Evolutionary conservation across 768 basidiomycete species (phyloP).

Genomic region (Tylopilus felleus): DNA sequence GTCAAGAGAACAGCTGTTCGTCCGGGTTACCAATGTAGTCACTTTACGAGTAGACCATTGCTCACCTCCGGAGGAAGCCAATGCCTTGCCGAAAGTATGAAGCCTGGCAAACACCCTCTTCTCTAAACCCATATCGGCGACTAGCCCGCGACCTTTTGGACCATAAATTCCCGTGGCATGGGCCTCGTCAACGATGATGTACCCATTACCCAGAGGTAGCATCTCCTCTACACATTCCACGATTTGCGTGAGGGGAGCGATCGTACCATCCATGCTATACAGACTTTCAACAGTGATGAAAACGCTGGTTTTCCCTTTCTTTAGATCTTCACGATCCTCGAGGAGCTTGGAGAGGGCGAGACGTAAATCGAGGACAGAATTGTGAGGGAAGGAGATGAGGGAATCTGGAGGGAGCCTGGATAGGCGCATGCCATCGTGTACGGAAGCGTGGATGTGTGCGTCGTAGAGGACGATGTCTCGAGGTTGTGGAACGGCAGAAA

Average conservation of each 20-base stretch:
- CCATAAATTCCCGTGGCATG: slow-evolving; percentile 93
- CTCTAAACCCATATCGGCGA: slow-evolving; percentile 66
- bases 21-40: not conserved
- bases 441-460: slow-evolving; percentile 85
- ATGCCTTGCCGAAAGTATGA: slow-evolving; percentile 91
- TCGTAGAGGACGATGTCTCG: slow-evolving; percentile 81
- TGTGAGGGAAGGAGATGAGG: slow-evolving; percentile 64
- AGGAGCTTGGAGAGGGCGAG: slow-evolving; percentile 41
- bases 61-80: slow-evolving; percentile 83
- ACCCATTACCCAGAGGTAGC: slow-evolving; percentile 61
- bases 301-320: slow-evolving; percentile 43
- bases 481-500: slow-evolving; percentile 71
- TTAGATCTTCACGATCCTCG: slow-evolving; percentile 35
- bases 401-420: slow-evolving; percentile 42
- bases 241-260: slow-evolving; percentile 70
- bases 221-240: slow-evolving; percentile 57
- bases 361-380: slow-evolving; percentile 54
- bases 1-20: slow-evolving; percentile 71
- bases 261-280: slow-evolving; percentile 96
- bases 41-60: slow-evolving; percentile 2
- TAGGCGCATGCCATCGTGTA: slow-evolving; percentile 85
- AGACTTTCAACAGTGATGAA: slow-evolving; percentile 87
- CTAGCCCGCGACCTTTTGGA: slow-evolving; percentile 68
- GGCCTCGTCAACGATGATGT: slow-evolving; percentile 88
- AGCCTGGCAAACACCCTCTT: slow-evolving; percentile 70